Base-by-base conservation (phyloP, 2,329 filamentous ascomycete species). In the Dichotomopilus funicola region DNA sequence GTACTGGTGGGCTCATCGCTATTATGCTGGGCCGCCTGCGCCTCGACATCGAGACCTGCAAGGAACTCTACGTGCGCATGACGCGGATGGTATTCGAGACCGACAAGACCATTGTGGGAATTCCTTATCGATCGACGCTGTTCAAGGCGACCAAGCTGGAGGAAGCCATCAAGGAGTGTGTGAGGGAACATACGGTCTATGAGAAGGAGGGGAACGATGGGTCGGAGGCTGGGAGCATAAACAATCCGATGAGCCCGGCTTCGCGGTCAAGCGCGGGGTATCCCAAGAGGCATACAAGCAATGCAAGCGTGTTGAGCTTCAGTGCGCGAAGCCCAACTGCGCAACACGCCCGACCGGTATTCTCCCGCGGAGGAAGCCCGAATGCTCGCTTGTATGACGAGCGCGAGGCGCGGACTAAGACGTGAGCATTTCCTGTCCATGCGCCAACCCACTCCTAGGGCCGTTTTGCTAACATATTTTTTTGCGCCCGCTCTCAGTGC, bases 61-160 rank as follows among this genome's bases (percentile, higher is more conserved):
- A 96, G 73, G 89, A 96, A 66, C 85, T 97, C 19, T 99, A 97
- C 67, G 91, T 96, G 64, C 88, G 89, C 64, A 87, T 99, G 81
- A 99, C 94, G 36, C 85, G 88, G 65, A 87, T 87, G 70, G 94
- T 99, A 1, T 99, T 99, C 66, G 88, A 97, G 74, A 97, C 94
- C 5, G 94, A 99, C 75, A 99, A 99, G 77, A 97, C 92, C 4
- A 88, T 99, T 64, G 90, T 89, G 37, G 94, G 94, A 9, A 96
- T 99, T 57, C 94, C 94, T 0, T 96, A 95, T 68, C 86, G 91
- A 38, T 90, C 89, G 5, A 99, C 94, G 0, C 74, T 99, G 34
- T 99, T 97, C 81, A 99, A 99, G 73, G 94, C 94, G 9, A 96
- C 90, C 42, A 92, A 90, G 71, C 78, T 99, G 47, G 92, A 99